phyloP scores from a whole-genome alignment of 1,139 yeast genomes.

The Suhomyces yuchorum region DNA sequence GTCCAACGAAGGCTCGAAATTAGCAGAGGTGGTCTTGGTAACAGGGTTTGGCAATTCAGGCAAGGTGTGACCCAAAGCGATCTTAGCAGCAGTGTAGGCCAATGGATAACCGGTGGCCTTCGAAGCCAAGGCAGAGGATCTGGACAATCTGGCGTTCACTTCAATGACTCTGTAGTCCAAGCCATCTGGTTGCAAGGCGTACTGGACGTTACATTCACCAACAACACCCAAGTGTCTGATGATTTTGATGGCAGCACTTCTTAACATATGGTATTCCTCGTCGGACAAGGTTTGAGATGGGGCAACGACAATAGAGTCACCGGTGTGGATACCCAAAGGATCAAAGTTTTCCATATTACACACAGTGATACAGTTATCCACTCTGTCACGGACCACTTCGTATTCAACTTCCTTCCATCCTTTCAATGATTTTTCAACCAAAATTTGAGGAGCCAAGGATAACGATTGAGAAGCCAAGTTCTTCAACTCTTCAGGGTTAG shows the following conservation, averaged over 20 bases:
- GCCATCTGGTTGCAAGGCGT: constrained; percentile 94
- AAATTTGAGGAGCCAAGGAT: constrained; percentile 88
- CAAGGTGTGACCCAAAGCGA: constrained; percentile 90
- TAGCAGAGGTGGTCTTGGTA: constrained; percentile 92
- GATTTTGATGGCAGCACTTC: constrained; percentile 95
- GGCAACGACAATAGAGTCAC: constrained; percentile 98
- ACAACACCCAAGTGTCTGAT: constrained; percentile 98
- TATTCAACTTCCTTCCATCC: constrained; percentile 99
- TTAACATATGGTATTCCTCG: constrained; percentile 96
- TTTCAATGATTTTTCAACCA: constrained; percentile 94
- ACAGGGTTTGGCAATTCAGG: constrained; percentile 97
- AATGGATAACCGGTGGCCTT: constrained; percentile 98
- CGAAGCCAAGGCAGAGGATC: constrained; percentile 97
- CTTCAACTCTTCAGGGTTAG: constrained; percentile 75
- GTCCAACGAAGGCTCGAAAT: constrained; percentile 95
- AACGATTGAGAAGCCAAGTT: constrained; percentile 87
- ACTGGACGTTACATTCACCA: constrained; percentile 98
- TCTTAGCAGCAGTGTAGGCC: constrained; percentile 98
- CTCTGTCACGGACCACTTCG: constrained; percentile 97
- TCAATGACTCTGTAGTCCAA: constrained; percentile 95
- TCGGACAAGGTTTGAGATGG: constrained; percentile 97
- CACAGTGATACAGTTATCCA: constrained; percentile 95
- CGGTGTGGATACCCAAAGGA: constrained; percentile 97
- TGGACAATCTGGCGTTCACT: constrained; percentile 94
- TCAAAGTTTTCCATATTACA: constrained; percentile 99